phyloP scores from a whole-genome alignment of 1,284 basidiomycete genomes.

The Leccinum griseonigrum region DNA sequence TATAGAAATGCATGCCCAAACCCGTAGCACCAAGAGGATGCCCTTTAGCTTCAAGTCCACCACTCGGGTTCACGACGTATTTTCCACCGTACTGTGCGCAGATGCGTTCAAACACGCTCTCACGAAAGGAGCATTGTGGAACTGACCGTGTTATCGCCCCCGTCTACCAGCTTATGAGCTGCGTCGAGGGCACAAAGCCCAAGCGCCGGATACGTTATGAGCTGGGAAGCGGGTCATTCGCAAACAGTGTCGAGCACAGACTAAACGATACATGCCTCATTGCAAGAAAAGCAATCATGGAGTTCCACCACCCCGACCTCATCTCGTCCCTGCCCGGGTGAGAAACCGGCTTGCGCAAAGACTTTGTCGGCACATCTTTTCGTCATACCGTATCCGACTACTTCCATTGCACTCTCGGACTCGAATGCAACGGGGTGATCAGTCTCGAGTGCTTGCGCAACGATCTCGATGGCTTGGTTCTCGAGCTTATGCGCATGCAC shows the following conservation, averaged over 20 bases:
- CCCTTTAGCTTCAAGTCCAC: slow-evolving; percentile 85
- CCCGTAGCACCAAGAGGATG: slow-evolving; percentile 85
- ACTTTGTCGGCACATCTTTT: slow-evolving; percentile 68
- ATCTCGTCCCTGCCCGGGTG: slow-evolving; percentile 61
- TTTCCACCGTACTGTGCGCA: slow-evolving; percentile 71
- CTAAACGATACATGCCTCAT: slow-evolving; percentile 50
- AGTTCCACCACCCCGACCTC: slow-evolving; percentile 83
- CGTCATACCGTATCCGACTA: slow-evolving; percentile 75
- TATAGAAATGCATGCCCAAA: slow-evolving; percentile 86
- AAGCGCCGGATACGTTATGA: slow-evolving; percentile 80
- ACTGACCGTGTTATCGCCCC: slow-evolving; percentile 75
- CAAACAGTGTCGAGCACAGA: background rate
- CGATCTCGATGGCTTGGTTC: slow-evolving; percentile 85
- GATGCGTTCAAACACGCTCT: background rate
- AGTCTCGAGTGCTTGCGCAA: slow-evolving; percentile 62
- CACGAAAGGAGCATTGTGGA: background rate
- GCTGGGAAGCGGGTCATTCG: slow-evolving; percentile 38
- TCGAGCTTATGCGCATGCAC: slow-evolving; percentile 73
- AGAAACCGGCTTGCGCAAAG: slow-evolving; percentile 71
- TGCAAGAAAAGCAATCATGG: slow-evolving; percentile 83
- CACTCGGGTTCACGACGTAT: slow-evolving; percentile 85
- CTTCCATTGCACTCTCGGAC: slow-evolving; percentile 67
- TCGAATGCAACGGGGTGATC: slow-evolving; percentile 66
- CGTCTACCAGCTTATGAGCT: slow-evolving; percentile 74
- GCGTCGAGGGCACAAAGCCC: slow-evolving; percentile 68